Evolutionary conservation across 306 rosid species (phyloP), one percentile per base, ranked within the genome.

Genomic region (Pterocarpus santalinus): DNA sequence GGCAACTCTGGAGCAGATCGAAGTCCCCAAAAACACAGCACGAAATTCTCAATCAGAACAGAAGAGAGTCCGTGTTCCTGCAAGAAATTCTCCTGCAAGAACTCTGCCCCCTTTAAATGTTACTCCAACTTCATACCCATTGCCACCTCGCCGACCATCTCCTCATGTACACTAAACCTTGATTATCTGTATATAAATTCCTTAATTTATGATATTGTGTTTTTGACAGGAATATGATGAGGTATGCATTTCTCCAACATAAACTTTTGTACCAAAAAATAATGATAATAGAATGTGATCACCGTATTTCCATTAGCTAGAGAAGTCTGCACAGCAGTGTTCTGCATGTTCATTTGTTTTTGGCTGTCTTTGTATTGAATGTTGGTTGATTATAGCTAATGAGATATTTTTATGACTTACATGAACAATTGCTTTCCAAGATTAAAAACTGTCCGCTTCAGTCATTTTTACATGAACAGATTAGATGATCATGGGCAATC

Each of bases 1-100:
- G 79, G 88, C 78, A 41, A 85, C 88, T 10, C 86, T 94, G 12
- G 94, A 90, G 69, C 89, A 81, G 77, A 88, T 92, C 41, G 91
- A 85, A 63, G 69, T 79, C 82, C 85, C 95, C 10, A 94, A 89
- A 84, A 84, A 41, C 52, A 46, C 82, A 8, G 83, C 82, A 57
- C 72, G 88, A 81, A 78, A 16, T 64, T 78, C 94, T 17, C 89
- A 79, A 36, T 61, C 84, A 17, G 88, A 85, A 69, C 89, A 78
- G 43, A 87, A 70, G 60, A 58, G 79, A 77, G 83, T 65, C 55
- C 55, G 55, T 9, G 72, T n/a, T 16, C 78, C 83, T 81, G 44
- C 70, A 22, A 79, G 79, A 60, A 87, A 57, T 53, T 88, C 87
- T 30, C 85, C 85, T 3, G 83, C 80, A 73, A 84, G 82, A 16